Percentiles rank a stretch among this genome's conserved stretches.
Evolutionary conservation across 192 early-diverging fungal genomes (phyloP).

Genomic region (Backusella tuberculispora): DNA sequence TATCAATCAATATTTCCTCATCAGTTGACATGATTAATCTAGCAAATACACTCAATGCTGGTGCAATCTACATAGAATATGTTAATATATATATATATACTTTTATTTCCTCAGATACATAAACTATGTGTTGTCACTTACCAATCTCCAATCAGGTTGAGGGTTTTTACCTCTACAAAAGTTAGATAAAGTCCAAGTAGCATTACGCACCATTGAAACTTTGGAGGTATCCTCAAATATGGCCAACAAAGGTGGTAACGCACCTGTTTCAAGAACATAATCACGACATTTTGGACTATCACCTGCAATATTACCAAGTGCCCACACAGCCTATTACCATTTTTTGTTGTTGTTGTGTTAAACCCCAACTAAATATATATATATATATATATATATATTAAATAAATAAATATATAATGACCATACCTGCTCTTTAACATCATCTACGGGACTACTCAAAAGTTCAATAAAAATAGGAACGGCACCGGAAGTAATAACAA

Average conservation of each 20-base stretch:
- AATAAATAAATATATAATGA: too few relatives aligned
- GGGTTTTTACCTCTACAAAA: slow-evolving; percentile 78
- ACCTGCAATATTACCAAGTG: slow-evolving; percentile 59
- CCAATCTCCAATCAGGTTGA: slow-evolving; percentile 67
- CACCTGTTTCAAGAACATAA: slow-evolving; percentile 39
- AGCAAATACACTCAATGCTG: slow-evolving; percentile 47
- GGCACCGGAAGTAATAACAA: slow-evolving; percentile 49
- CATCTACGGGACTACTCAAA: slow-evolving; percentile 36
- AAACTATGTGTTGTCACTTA: slow-evolving; percentile 19
- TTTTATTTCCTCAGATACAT: not conserved
- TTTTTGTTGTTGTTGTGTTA: not conserved
- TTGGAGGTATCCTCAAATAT: slow-evolving; percentile 37
- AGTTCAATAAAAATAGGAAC: slow-evolving; percentile 51
- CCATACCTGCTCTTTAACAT: slow-evolving; percentile 47
- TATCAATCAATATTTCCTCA: slow-evolving; percentile 77
- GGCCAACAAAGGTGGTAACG: slow-evolving; percentile 39
- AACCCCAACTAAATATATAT: not conserved
- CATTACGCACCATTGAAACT: slow-evolving; percentile 74
- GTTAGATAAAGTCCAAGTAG: slow-evolving; percentile 81
- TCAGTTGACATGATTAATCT: slow-evolving; percentile 67
- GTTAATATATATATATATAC: not conserved
- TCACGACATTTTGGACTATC: slow-evolving; percentile 48
- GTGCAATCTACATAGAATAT: slow-evolving; percentile 8
- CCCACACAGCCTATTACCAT: slow-evolving; percentile 49
- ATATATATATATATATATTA: not conserved